phyloP scores from a whole-genome alignment of 257 asterid genomes.

The Paulownia fortunei region DNA sequence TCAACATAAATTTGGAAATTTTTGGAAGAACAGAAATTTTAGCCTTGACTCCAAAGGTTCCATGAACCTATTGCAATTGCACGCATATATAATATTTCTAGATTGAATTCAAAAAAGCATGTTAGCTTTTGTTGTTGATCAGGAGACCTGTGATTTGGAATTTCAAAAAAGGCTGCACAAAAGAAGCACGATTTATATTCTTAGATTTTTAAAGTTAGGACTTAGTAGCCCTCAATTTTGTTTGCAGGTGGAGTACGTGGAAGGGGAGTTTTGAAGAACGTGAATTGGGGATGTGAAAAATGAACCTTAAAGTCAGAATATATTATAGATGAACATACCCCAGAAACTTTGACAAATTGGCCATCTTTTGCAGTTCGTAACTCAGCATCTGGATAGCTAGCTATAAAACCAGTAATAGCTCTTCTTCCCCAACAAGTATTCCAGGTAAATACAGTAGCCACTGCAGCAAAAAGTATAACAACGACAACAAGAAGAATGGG shows the following conservation, averaged over 20 bases:
- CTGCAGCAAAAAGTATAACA: conserved; percentile 61
- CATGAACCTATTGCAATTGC: not conserved
- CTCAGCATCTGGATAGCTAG: conserved; percentile 58
- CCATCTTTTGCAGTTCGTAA: conserved; percentile 62
- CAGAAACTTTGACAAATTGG: conserved; percentile 64
- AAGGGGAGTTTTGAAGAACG: not conserved
- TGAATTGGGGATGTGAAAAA: not conserved
- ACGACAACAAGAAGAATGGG: conserved; percentile 70
- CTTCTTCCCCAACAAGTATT: conserved; percentile 69
- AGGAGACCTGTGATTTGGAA: not conserved
- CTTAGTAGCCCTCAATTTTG: not conserved
- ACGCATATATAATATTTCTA: not conserved
- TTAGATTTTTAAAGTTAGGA: not conserved
- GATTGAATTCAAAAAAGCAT: not conserved
- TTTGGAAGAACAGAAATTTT: not conserved
- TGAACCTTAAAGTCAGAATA: not conserved
- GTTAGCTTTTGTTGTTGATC: not conserved
- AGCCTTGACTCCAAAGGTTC: not conserved
- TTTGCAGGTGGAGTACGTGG: not conserved
- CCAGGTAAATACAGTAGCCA: conserved; percentile 64
- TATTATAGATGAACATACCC: conserved; percentile 47
- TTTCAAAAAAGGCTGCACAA: not conserved
- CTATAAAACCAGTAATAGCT: conserved; percentile 63
- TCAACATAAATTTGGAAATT: not conserved
- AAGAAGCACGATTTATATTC: not conserved